Conservation (phyloP, 176 grass and related monocot species). For the Cymbopogon citratus region DNA sequence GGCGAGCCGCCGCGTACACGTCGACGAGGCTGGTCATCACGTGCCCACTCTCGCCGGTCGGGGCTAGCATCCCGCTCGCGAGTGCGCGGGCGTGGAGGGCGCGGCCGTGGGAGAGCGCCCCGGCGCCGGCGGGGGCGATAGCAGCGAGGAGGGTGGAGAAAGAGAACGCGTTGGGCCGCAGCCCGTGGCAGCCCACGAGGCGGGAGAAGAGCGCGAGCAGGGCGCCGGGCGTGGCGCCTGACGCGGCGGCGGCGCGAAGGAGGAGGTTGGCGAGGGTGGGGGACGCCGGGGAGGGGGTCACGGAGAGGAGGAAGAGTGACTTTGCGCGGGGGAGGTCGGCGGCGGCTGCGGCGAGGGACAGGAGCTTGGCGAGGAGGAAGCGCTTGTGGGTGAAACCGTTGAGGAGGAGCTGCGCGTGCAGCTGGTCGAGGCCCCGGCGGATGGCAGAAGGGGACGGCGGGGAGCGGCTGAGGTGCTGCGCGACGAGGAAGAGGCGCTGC, state of each 20-base stretch:
- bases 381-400: slow-evolving; percentile 65
- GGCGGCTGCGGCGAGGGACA: slow-evolving; percentile 42
- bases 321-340: slow-evolving; percentile 43
- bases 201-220: slow-evolving; percentile 38
- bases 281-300: background rate
- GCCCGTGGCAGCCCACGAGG: background rate
- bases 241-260: slow-evolving; percentile 35
- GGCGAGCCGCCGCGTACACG: slow-evolving; percentile 8
- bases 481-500: slow-evolving; percentile 62
- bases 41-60: background rate
- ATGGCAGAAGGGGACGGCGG: background rate
- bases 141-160: slow-evolving; percentile 53
- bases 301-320: slow-evolving; percentile 38
- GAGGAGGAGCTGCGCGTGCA: slow-evolving; percentile 60
- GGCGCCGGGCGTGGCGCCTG: background rate
- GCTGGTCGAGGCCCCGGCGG: slow-evolving; percentile 41
- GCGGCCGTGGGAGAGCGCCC: slow-evolving; percentile 12
- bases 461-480: slow-evolving; percentile 34
- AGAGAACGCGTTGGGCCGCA: slow-evolving; percentile 59
- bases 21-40: slow-evolving; percentile 48
- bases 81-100: slow-evolving; percentile 42
- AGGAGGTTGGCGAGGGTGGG: slow-evolving; percentile 65
- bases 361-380: slow-evolving; percentile 61
- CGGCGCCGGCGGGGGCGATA: slow-evolving; percentile 20
- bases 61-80: slow-evolving; percentile 9